Base-by-base conservation (phyloP, 352 stramenopile genomes). In the Pythium inflatum region DNA sequence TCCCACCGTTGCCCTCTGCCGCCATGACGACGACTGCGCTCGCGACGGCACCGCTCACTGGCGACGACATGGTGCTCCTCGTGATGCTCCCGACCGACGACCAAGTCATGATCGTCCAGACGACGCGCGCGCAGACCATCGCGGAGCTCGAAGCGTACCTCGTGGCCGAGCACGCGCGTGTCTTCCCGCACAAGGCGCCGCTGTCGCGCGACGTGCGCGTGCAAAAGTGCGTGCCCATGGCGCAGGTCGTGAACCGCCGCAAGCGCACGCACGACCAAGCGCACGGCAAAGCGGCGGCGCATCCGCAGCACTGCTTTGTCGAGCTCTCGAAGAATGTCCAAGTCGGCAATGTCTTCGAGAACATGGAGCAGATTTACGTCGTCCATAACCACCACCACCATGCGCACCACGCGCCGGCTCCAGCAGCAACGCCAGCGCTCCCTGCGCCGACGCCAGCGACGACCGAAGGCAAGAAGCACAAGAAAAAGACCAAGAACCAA, bases 361-460 rank as follows among this genome's bases (percentile, higher is more conserved):
- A 87, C 65, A 93, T 93, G 85, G 85, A 93, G 73, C 85, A 90
- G 69, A 81, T 93, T 31, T 93, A 91, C 65, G 75, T 93, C 13
- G 82, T 86, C 34, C 36, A 54, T 57, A 75, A 76, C 28, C 58
- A 72, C 25, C 62, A 67, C 24, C 27, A 46, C 24, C 22, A 57
- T 30, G 24, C 34, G 8, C 8, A 41, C 34, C 34, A 41, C 8
- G 34, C 14, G 18, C 38, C 22, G 36, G 18, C 45, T 25, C 43
- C 41, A 67, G 34, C 36, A 65, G 30, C 28, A 66, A 64, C 41
- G 22, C 16, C 33, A 18, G 43, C 46, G 36, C 51, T 62, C 11
- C 8, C 49, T 12, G 31, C 61, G 46, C 43, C 66, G 40, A 28
- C 31, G 18, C 12, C 58, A 24, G 24, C 30, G 16, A 2, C n/a